A percentile compares a stretch with the other conserved stretches of the same genome.
Evolutionary conservation across 1,284 basidiomycete species (phyloP).

Genomic region (Apiotrichum veenhuisii): DNA sequence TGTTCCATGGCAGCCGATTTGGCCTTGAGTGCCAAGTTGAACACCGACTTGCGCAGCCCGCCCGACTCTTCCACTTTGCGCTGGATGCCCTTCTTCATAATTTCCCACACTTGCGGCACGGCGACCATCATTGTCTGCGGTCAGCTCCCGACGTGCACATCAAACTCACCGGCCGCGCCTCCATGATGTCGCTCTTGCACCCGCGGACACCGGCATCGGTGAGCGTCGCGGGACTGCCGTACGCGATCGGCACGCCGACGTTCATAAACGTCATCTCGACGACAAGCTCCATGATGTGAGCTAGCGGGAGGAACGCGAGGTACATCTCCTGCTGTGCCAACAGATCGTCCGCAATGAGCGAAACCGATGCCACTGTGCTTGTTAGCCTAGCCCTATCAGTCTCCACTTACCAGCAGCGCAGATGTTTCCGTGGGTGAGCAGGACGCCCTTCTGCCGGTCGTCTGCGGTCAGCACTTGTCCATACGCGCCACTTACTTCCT

Average conservation of each 20-base stretch:
- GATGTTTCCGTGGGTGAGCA: constrained; percentile 83
- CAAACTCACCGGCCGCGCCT: constrained; percentile 60
- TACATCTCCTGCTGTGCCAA: constrained; percentile 62
- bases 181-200: constrained; percentile 81
- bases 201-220: constrained; percentile 85
- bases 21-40: constrained; percentile 47
- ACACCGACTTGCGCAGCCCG: constrained; percentile 60
- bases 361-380: constrained; percentile 65
- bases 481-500: not conserved
- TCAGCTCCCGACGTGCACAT: not conserved
- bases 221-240: constrained; percentile 89
- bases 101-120: constrained; percentile 89
- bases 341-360: constrained; percentile 70
- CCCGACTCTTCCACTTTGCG: constrained; percentile 68
- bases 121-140: constrained; percentile 70
- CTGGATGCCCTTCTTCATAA: constrained; percentile 87
- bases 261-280: constrained; percentile 50
- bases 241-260: constrained; percentile 61
- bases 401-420: constrained; percentile 59
- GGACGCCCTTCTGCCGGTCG: constrained; percentile 89
- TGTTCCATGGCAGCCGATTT: constrained; percentile 32
- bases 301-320: constrained; percentile 88
- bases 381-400: not conserved
- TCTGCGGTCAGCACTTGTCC: constrained; percentile 29
- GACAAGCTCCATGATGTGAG: constrained; percentile 73